Evolutionary conservation across 441 rosid genomes (phyloP).

Genomic region (Gossypium laxum): DNA sequence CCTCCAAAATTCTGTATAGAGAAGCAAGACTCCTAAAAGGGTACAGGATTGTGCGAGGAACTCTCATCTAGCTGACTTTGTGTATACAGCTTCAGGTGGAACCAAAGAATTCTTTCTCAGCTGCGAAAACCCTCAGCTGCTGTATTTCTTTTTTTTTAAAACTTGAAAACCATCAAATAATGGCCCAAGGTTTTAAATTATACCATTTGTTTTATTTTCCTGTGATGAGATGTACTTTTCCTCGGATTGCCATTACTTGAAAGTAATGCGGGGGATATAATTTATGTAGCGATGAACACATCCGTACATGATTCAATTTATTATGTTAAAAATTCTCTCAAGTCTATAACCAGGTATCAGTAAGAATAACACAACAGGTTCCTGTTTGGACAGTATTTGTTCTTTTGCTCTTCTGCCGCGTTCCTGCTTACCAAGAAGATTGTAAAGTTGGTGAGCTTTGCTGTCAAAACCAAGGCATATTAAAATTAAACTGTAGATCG

Average conservation of each 20-base stretch:
- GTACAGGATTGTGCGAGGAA: conserved; percentile 18
- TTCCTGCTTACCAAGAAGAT: not conserved
- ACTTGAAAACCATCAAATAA: not conserved
- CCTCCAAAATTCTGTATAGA: conserved; percentile 23
- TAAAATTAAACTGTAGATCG: not conserved
- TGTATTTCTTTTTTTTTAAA: not conserved
- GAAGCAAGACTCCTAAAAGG: not conserved
- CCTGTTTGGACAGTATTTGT: not conserved
- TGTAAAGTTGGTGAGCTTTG: not conserved
- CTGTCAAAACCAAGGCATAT: not conserved
- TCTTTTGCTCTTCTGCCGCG: not conserved
- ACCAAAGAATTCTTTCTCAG: conserved; percentile 3
- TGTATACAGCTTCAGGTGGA: conserved; percentile 22
- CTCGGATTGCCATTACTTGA: too few species aligned
- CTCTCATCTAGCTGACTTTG: conserved; percentile 14
- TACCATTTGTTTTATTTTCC: not conserved
- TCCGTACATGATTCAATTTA: too few species aligned
- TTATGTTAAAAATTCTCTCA: too few species aligned
- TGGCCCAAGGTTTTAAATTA: not conserved
- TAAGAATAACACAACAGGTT: not conserved
- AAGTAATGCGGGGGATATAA: too few species aligned
- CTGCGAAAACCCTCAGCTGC: not conserved
- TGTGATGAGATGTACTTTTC: too few species aligned
- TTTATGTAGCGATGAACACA: too few species aligned
- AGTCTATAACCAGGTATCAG: not conserved